Base-by-base conservation (phyloP, 2,329 filamentous ascomycete genomes). In the Aureobasidium subglaciale region DNA sequence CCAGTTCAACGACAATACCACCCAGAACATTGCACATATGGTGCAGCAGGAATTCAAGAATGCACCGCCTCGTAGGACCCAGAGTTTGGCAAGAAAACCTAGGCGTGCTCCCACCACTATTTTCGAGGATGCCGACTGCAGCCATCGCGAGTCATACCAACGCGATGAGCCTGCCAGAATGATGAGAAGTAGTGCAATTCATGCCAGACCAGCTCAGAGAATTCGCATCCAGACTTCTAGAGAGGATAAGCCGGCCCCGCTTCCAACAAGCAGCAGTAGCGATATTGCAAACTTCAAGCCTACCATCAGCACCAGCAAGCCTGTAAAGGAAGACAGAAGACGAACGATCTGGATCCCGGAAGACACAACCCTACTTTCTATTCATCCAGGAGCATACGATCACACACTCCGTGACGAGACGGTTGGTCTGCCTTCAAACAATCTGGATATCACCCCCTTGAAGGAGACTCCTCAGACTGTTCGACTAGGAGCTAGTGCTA, bases 331-430 rank as follows among this genome's bases (percentile, higher is more conserved):
- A 61, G 70, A 75, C 16, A 68, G 75, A 53, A 67, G 75, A 57
- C 68, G 73, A 57, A 79, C 75, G 2, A 78, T 79, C 42, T 79
- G 76, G 61, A 70, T 78, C 11, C 76, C 76, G 2, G 76, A 78
- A 27, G 75, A 78, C 56, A 79, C 76, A 5, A 76, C 75, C 1
- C 67, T 78, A 24, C 65, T 78, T 60, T 78, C 75, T 1, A 77
- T 79, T 41, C 76, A 78, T 61, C 76, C 77, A 4, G 76, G 76
- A 37, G 70, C 72, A 15, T 58, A 65, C n/a, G 62, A 60, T 4
- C 64, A 64, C 2, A 60, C 58, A n/a, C 57, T 64, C 6, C 56
- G 65, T 24, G 63, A 70, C 40, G 67, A 70, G 38, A 69, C 67
- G 6, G 66, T 70, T 16, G 29, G 46, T 20, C 11, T 54, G 8